Conservation (phyloP, 441 rosid genomes). For the Euphorbia schlechtendalii region DNA sequence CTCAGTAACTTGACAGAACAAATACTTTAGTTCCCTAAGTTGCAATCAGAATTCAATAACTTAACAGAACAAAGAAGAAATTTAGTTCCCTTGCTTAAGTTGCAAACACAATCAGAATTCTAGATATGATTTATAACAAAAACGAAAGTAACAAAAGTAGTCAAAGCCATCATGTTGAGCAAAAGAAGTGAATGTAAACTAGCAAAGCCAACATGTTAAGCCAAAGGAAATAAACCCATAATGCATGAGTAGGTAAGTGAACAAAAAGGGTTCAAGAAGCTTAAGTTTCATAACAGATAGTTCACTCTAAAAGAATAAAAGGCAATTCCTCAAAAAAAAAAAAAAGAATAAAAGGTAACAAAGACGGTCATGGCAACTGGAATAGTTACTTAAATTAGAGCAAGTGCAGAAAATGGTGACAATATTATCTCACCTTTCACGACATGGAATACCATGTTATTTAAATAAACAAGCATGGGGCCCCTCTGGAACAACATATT, state of each 20-base stretch:
- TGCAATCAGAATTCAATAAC: neutral
- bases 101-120: no score
- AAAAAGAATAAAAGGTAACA: neutral
- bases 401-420: neutral
- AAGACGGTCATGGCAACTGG: neutral
- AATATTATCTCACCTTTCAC: slow-evolving; percentile 40
- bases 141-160: no score
- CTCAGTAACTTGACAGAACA: neutral
- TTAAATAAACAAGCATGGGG: slow-evolving; percentile 56
- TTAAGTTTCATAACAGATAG: neutral
- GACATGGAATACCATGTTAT: slow-evolving; percentile 61
- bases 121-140: neutral
- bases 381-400: neutral
- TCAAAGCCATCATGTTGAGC: no score
- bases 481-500: slow-evolving; percentile 71
- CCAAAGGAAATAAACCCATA: neutral
- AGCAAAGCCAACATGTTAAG: no score
- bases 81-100: neutral
- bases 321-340: neutral
- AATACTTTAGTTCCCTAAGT: neutral
- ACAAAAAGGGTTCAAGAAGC: neutral
- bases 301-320: neutral
- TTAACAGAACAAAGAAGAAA: neutral
- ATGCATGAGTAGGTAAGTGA: neutral
- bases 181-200: neutral